Evolutionary conservation across 495 filamentous ascomycete species (phyloP).

Genomic region (Hyaloscypha variabilis): DNA sequence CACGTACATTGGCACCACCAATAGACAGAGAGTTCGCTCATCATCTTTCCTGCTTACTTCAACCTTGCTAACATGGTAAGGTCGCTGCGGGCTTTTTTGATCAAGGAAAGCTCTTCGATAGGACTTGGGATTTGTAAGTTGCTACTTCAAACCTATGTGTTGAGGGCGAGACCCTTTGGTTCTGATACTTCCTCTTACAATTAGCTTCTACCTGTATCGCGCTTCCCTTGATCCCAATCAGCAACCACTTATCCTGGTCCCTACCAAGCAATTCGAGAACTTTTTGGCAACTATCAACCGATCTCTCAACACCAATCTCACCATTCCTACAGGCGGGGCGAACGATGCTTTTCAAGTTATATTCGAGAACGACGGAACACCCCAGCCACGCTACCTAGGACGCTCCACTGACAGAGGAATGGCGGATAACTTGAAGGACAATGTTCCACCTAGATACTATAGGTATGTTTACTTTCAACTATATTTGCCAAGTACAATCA

Average conservation of each 20-base stretch:
- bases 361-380: conserved; percentile 59
- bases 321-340: conserved; percentile 49
- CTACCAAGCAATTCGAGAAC: conserved; percentile 59
- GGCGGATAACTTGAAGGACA: conserved; percentile 39
- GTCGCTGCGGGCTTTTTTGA: conserved; percentile 60
- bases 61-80: conserved; percentile 16
- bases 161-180: not conserved
- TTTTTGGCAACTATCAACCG: conserved; percentile 63
- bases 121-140: conserved; percentile 77
- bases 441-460: conserved; percentile 34
- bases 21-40: conserved; percentile 43
- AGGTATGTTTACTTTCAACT: not conserved
- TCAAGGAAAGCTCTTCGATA: conserved; percentile 55
- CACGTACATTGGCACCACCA: conserved; percentile 52
- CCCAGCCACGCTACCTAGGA: conserved; percentile 67
- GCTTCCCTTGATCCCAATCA: conserved; percentile 38
- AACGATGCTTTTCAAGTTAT: conserved; percentile 51
- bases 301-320: conserved; percentile 45
- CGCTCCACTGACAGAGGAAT: conserved; percentile 40
- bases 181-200: not conserved
- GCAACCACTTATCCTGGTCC: conserved; percentile 64
- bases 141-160: not conserved
- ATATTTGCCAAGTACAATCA: too few species aligned
- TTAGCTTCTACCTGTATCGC: conserved; percentile 69
- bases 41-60: not conserved